phyloP scores from a whole-genome alignment of 2,329 filamentous ascomycete genomes.

The Aspergillus pseudoviridinutans region DNA sequence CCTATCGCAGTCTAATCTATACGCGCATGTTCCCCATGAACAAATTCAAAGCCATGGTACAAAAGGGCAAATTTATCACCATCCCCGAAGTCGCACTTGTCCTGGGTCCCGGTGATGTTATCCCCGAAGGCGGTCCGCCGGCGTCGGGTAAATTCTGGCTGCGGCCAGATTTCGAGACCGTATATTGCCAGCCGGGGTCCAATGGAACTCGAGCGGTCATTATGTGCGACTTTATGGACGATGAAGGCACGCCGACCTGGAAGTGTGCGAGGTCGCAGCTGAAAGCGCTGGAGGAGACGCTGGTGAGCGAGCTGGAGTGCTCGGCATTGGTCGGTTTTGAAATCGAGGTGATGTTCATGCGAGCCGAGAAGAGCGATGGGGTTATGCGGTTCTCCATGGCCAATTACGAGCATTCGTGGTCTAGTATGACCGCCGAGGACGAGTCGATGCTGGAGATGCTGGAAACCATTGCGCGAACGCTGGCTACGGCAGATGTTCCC shows the following conservation, averaged over 20 bases:
- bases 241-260: not conserved
- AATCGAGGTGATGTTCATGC: conserved; percentile 67
- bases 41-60: not conserved
- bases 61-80: not conserved
- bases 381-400: conserved; percentile 45
- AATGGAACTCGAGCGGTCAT: conserved; percentile 7
- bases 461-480: conserved; percentile 14
- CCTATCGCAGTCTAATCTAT: not conserved
- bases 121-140: not conserved
- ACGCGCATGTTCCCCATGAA: not conserved
- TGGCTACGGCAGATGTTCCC: conserved; percentile 15
- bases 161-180: conserved; percentile 6
- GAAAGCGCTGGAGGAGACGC: not conserved
- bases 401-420: conserved; percentile 57
- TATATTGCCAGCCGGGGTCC: conserved; percentile 6
- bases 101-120: conserved; percentile 3
- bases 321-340: conserved; percentile 63
- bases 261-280: conserved; percentile 5
- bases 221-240: conserved; percentile 2
- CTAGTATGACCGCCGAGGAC: conserved; percentile 55
- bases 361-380: conserved; percentile 36
- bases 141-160: conserved; percentile 4
- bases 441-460: conserved; percentile 43
- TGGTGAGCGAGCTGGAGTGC: not conserved
- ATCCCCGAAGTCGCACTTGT: not conserved